Base-by-base conservation (phyloP, 768 basidiomycete genomes). In the Calocera cornea region DNA sequence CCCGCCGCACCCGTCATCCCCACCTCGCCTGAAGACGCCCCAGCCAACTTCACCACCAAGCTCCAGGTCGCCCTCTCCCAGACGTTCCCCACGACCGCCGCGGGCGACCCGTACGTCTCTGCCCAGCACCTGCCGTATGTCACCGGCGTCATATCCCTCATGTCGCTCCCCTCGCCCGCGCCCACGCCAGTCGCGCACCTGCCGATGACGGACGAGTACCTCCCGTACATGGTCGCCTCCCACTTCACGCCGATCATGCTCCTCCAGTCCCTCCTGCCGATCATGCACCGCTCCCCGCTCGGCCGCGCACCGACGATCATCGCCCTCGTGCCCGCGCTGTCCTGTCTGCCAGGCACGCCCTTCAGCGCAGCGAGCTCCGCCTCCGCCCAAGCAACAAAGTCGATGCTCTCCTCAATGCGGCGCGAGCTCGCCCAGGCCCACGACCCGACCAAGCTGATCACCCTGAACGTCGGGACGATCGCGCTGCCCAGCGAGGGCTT, bases 51-150 rank as follows among this genome's bases (percentile, higher is more conserved):
- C 31, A 12, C 14, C 27, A 16, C 14, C 54, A 60, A 60, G 54
- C 54, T 60, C 5, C 54, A 60, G 54, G 54, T 60, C 27, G 54
- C 54, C 7, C 54, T 60, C 2, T 60, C 54, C 31, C 54, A 60
- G 31, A 12, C 14, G 5, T 60, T 60, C 31, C 54, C 54, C 5
- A 60, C 54, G 11, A 60, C 24, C 54, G 24, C 54, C 54, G 11
- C 54, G 14, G 54, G 54, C 7, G 54, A 60, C 19, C 54, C 54
- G 7, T 60, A 60, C 54, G 31, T 60, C 31, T 60, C 54, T 2
- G 54, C 54, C 54, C 54, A 60, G 31, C 54, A 60, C 54, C 24
- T 60, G 27, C 54, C 54, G 16, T 60, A 60, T 27, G 54, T 60
- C 24, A 60, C 54, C 14, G 54, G 54, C 11, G 54, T 60, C 54